These are phyloP conservation scores for Sonneratia alba DNA, from an alignment of 345 rosid species.

Conservation along the genomic window DNA sequence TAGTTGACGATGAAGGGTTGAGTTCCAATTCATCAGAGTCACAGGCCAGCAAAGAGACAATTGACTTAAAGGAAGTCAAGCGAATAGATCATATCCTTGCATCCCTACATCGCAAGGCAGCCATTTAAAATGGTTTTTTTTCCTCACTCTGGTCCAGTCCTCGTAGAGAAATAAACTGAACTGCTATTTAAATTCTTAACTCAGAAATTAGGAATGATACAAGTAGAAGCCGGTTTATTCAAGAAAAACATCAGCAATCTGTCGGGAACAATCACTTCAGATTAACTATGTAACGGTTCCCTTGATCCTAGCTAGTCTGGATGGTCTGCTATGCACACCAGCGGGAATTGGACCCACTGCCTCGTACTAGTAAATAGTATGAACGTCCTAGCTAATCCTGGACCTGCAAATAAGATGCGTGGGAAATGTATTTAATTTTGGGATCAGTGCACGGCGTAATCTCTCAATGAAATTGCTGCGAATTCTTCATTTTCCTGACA, in stretches of 20 bases:
- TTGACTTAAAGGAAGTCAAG: slow-evolving; percentile 82
- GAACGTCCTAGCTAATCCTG: not conserved
- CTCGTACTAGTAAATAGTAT: too few relatives aligned
- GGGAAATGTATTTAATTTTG: not conserved
- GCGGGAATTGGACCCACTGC: too few relatives aligned
- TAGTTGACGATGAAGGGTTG: slow-evolving; percentile 67
- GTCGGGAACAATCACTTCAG: too few relatives aligned
- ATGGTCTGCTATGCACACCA: too few relatives aligned
- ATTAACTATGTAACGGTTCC: too few relatives aligned
- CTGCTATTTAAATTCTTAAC: too few relatives aligned
- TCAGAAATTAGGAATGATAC: too few relatives aligned
- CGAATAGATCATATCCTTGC: slow-evolving; percentile 72
- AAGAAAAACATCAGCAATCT: too few relatives aligned
- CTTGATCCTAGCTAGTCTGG: too few relatives aligned
- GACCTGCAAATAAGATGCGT: not conserved
- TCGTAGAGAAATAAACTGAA: too few relatives aligned
- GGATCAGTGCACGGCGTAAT: not conserved
- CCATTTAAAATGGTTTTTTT: not conserved
- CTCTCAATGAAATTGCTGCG: not conserved
- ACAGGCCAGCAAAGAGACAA: slow-evolving; percentile 50
- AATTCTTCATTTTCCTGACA: not conserved
- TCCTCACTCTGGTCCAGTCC: too few relatives aligned
- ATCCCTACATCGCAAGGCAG: slow-evolving; percentile 76
- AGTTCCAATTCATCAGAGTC: slow-evolving; percentile 43
- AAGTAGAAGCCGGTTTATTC: too few relatives aligned